Conservation (phyloP, 1,139 yeast species). For the Taphrina communis region DNA sequence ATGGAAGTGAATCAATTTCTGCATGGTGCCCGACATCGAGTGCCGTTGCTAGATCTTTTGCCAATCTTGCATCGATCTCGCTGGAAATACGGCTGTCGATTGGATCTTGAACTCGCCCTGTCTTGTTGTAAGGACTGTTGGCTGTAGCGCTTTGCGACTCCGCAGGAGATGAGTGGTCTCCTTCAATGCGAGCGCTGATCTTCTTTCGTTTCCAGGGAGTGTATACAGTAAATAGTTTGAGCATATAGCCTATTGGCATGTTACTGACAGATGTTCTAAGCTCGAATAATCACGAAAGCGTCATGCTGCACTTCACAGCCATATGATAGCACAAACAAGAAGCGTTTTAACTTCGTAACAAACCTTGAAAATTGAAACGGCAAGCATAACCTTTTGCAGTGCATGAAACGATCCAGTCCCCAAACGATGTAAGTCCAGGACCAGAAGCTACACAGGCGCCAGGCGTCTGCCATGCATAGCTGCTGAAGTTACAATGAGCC, state of each 20-base stretch:
- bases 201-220: not conserved
- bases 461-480: no score
- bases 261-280: no score
- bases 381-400: not conserved
- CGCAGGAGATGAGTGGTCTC: not conserved
- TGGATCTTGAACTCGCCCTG: no score
- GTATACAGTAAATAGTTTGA: not conserved
- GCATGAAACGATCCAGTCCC: not conserved
- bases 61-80: slow-evolving; percentile 16
- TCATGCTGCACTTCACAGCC: not conserved
- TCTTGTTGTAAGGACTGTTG: not conserved
- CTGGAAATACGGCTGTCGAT: not conserved
- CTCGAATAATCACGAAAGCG: no score
- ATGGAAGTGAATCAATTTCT: not conserved
- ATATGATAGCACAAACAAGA: not conserved
- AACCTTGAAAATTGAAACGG: not conserved
- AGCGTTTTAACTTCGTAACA: not conserved
- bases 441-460: not conserved
- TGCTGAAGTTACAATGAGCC: not conserved
- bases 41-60: not conserved
- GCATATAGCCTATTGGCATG: not conserved
- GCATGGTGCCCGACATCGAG: not conserved
- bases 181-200: not conserved
- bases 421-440: not conserved
- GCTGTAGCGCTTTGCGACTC: not conserved